Evolutionary conservation across 352 stramenopile genomes (phyloP), one percentile per base, ranked within the genome.

Genomic region (Globisporangium rhizosaccharum): DNA sequence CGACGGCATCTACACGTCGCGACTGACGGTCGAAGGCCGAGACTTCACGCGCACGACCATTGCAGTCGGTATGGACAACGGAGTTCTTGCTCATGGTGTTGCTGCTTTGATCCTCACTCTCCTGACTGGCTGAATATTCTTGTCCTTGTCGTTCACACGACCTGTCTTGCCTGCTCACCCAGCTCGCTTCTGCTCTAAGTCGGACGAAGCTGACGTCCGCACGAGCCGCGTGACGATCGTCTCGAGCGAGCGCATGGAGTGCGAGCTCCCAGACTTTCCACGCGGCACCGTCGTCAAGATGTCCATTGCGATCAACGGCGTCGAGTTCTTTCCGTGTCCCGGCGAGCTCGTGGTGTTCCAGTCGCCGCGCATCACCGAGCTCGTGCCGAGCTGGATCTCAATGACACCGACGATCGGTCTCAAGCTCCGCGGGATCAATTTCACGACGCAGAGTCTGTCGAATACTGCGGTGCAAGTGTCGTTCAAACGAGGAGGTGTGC

Each of bases 1-100:
- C 1, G 76, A 90, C 37, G 78, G 81, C 0, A 56, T 85, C 25
- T 88, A 90, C 59, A 90, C 81, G 0, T 87, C 76, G 7, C 67
- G 65, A 11, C 23, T 90, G 15, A 80, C 75, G 2, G 65, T 88
- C 48, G 65, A 85, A 26, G 81, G 81, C 1, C 59, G 57, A 2
- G 69, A 81, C 20, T 88, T 90, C 26, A 84, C 76, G 0, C 53
- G 77, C 41, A 88, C 81, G 10, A 68, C 63, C 20, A 54, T 76
- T 18, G 78, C 72, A 2, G 63, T 79, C 7, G 76, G 80, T 90
- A 72, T 18, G 76, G 53, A 36, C 15, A 39, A 11, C 7, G 6
- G 15, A 26, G 26, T 15, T 26, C 25, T 26, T 10, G 25, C 5
- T 12, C 11, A 28, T 51, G 18, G 8, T 12, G 33, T 28, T 61